Conservation (phyloP, 2,329 filamentous ascomycete genomes). For the Cephalotrichum gorgonifer region DNA sequence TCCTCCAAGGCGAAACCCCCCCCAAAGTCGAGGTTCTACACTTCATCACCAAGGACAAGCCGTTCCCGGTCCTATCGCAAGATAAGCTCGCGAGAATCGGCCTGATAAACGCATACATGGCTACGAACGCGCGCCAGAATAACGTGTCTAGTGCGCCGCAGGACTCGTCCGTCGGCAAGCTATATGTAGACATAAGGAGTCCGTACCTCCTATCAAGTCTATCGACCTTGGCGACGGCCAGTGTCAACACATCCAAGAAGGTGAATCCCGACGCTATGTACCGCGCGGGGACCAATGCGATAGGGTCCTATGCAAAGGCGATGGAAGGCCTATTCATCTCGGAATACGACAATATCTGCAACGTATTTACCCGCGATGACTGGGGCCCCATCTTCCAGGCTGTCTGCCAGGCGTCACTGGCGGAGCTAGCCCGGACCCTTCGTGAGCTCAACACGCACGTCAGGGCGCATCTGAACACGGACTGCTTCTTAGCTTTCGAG, state of each 20-base stretch:
- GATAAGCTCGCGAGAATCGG: conserved; percentile 68
- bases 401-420: conserved; percentile 67
- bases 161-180: conserved; percentile 64
- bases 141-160: conserved; percentile 26
- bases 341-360: conserved; percentile 85
- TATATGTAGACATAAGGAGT: conserved; percentile 78
- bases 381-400: conserved; percentile 70
- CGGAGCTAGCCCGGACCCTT: conserved; percentile 75
- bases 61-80: conserved; percentile 71
- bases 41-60: conserved; percentile 79
- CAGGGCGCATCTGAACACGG: conserved; percentile 73
- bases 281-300: conserved; percentile 78
- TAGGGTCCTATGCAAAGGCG: conserved; percentile 77
- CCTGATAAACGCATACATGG: conserved; percentile 70
- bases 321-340: conserved; percentile 80
- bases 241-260: conserved; percentile 71
- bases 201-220: conserved; percentile 76
- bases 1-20: conserved; percentile 66
- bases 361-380: conserved; percentile 76
- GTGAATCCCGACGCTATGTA: conserved; percentile 78
- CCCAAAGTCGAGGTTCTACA: conserved; percentile 79
- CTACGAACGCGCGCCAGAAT: conserved; percentile 41
- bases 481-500: conserved; percentile 93
- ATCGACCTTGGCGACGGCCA: conserved; percentile 79
- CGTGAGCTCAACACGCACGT: conserved; percentile 86